Evolutionary conservation across 2,329 filamentous ascomycete genomes (phyloP), one percentile per base, ranked within the genome.

Genomic region (Exserohilum turcica): DNA sequence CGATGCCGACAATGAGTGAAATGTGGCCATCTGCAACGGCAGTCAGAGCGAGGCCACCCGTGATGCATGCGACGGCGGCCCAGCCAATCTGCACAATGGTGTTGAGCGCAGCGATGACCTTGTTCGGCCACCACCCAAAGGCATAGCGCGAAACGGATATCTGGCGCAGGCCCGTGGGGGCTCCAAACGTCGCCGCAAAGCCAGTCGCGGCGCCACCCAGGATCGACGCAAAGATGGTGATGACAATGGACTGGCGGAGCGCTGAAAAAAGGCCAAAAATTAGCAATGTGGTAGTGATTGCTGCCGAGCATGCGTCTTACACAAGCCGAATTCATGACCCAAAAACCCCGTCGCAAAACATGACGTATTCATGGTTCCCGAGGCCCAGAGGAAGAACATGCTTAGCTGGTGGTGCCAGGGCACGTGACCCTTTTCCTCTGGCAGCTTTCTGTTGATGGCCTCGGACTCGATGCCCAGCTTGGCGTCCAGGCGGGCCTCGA

Each of bases 91-190:
- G 78, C 42, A 79, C 74, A 27, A 81, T 68, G 24, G 78, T 76
- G 42, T 81, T 81, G 38, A 81, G 74, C 2, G 76, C 64, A 4
- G 77, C 78, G 48, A 78, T 74, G 48, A 81, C 65, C 58, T 80
- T 80, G 46, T 78, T 78, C 13, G 78, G 78, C 55, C 74, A 81
- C 74, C 78, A 80, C n/a, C 79, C 79, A 52, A 81, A 79, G n/a
- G 77, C 78, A 59, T 78, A 79, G 43, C 78, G 70, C 43, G 76
- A 74, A 27, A 77, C 73, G 2, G 70, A 69, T 42, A 81, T 79
- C 49, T 78, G 75, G 42, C 79, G 73, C 18, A 81, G 65, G 50
- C 70, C 67, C 53, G 76, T 74, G 39, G 74, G 57, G 6, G 77
- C 75, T 46, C 77, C 77, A 28, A 79, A 71, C 8, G 75, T 78